A percentile compares a stretch with the other conserved stretches of the same genome.
phyloP scores from a whole-genome alignment of 352 stramenopile genomes.

The Pythium folliculosum region DNA sequence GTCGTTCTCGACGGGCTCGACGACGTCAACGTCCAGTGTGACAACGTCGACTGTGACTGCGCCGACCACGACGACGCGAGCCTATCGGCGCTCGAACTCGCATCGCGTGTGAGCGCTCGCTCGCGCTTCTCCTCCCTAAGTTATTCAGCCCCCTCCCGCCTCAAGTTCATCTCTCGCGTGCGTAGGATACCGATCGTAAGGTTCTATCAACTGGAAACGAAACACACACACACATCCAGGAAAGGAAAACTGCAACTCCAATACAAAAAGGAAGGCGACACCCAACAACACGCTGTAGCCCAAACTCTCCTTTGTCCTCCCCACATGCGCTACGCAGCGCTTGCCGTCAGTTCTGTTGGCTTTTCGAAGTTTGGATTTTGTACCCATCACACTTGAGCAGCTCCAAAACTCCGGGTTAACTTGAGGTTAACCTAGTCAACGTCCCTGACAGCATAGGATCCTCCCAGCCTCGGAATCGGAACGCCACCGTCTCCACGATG shows the following conservation, averaged over 20 bases:
- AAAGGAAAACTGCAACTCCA: slow-evolving; percentile 32
- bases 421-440: no score
- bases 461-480: slow-evolving; percentile 36
- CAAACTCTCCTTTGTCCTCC: no score
- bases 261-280: slow-evolving; percentile 38
- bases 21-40: background rate
- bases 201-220: background rate
- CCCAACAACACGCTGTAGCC: no score
- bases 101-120: background rate
- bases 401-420: no score
- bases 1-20: slow-evolving; percentile 2
- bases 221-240: background rate
- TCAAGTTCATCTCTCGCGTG: no score
- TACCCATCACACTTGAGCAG: no score
- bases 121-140: background rate
- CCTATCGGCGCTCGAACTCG: slow-evolving; percentile 3
- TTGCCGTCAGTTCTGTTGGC: no score
- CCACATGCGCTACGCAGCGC: no score
- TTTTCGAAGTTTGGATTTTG: no score
- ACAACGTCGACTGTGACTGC: no score
- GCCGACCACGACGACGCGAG: background rate
- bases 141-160: background rate
- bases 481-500: slow-evolving; percentile 54
- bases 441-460: no score
- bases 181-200: background rate